A percentile compares a stretch with the other conserved stretches of the same genome.
These are phyloP conservation scores for Termitomyces sp. DNA, from an alignment of 1,284 basidiomycete species.

Conservation along the genomic window DNA sequence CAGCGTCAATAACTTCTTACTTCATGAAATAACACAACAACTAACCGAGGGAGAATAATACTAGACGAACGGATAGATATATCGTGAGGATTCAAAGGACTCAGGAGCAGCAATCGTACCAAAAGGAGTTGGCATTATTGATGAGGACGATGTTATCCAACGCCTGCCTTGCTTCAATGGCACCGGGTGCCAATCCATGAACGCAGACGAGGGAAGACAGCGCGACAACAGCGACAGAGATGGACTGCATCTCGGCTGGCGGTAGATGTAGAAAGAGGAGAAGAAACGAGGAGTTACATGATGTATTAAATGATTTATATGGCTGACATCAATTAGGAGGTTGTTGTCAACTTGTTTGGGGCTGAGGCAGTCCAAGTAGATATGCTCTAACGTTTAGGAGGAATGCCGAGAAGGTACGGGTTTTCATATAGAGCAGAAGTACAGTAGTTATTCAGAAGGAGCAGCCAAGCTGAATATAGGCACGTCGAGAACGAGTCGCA, in stretches of 20 bases:
- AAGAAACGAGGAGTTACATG: neutral
- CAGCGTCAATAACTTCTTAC: too few relatives aligned
- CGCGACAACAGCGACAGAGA: neutral
- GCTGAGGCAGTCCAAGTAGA: neutral
- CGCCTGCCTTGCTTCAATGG: conserved; percentile 22
- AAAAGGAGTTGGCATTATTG: conserved; percentile 33
- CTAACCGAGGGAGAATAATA: conserved; percentile 39
- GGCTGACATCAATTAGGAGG: neutral
- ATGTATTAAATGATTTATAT: neutral
- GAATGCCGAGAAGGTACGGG: too few relatives aligned
- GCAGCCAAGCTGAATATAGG: too few relatives aligned
- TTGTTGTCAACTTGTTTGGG: neutral
- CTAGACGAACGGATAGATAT: conserved; percentile 15
- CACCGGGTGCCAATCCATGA: neutral
- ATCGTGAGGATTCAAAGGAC: neutral
- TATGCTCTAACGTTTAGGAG: too few relatives aligned
- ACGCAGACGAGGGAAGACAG: conserved; percentile 1
- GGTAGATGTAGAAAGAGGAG: neutral
- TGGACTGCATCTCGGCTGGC: neutral
- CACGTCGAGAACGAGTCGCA: too few relatives aligned
- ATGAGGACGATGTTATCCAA: conserved; percentile 42
- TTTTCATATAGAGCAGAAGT: too few relatives aligned
- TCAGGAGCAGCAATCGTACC: conserved; percentile 24
- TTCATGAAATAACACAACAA: neutral
- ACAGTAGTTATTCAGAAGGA: too few relatives aligned